A percentile compares a stretch with the other conserved stretches of the same genome.
These are phyloP conservation scores for Xylariales sp. DNA, from an alignment of 2,329 filamentous ascomycete species.

Conservation along the genomic window DNA sequence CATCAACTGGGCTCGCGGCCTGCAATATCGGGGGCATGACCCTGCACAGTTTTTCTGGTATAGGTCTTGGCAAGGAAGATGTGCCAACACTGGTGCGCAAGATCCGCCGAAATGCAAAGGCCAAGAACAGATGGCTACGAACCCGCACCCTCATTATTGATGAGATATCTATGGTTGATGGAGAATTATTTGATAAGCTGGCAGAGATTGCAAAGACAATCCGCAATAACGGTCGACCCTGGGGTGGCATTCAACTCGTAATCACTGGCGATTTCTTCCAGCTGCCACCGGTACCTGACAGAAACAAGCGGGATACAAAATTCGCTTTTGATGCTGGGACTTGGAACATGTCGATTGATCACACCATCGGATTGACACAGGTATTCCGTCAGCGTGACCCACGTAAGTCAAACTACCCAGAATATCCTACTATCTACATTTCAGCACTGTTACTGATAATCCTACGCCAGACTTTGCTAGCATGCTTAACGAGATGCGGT, in stretches of 20 bases:
- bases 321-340: constrained; percentile 92
- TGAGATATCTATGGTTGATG: constrained; percentile 98
- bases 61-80: constrained; percentile 89
- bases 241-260: constrained; percentile 92
- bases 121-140: constrained; percentile 80
- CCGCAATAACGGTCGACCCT: constrained; percentile 85
- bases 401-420: constrained; percentile 46
- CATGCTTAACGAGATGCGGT: constrained; percentile 97
- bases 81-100: constrained; percentile 80
- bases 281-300: constrained; percentile 85
- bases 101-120: constrained; percentile 83
- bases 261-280: constrained; percentile 99
- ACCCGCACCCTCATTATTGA: constrained; percentile 89
- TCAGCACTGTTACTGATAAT: no score
- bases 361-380: constrained; percentile 91
- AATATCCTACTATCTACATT: no score
- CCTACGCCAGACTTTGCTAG: constrained; percentile 74
- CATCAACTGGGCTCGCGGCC: constrained; percentile 90
- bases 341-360: constrained; percentile 89
- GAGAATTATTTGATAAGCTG: constrained; percentile 93
- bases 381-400: constrained; percentile 94
- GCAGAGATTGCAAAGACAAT: constrained; percentile 81
- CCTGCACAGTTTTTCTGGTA: constrained; percentile 91
- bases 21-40: constrained; percentile 97
- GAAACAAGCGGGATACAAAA: constrained; percentile 63